Conservation (phyloP, 164 flowering plant genomes). For the Magnolia changhungtana region DNA sequence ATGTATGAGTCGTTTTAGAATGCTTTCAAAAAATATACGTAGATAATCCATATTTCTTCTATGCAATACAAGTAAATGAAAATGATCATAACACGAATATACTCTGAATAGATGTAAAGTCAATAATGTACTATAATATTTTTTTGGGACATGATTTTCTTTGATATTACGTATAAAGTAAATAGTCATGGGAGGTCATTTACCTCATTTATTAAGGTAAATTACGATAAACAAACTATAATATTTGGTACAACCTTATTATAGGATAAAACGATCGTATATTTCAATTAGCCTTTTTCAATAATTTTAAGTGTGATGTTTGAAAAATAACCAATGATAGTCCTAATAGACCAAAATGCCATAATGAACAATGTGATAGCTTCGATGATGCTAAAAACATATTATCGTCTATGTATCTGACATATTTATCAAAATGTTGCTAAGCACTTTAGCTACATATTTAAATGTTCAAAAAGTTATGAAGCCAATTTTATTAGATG, state of each 20-base stretch:
- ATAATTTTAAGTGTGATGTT: slow-evolving; percentile 15
- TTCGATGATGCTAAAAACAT: slow-evolving; percentile 11
- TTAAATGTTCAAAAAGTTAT: neutral
- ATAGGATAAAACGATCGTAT: slow-evolving; percentile 12
- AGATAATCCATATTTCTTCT: slow-evolving; percentile 15
- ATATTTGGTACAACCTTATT: slow-evolving; percentile 17
- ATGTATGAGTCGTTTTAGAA: slow-evolving; percentile 1
- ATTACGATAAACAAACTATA: slow-evolving; percentile 17
- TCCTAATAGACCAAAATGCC: slow-evolving; percentile 16
- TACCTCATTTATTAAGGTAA: slow-evolving; percentile 20
- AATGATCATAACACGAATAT: slow-evolving; percentile 10
- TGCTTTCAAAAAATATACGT: slow-evolving; percentile 5
- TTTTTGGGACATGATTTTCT: slow-evolving; percentile 22
- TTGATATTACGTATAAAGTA: slow-evolving; percentile 12
- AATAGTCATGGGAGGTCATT: slow-evolving; percentile 14
- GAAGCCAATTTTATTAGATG: neutral
- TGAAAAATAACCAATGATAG: slow-evolving; percentile 12
- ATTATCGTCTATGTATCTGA: slow-evolving; percentile 17
- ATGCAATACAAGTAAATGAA: slow-evolving; percentile 14
- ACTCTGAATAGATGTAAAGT: slow-evolving; percentile 18
- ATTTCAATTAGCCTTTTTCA: slow-evolving; percentile 18
- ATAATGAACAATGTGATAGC: slow-evolving; percentile 18
- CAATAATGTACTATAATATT: slow-evolving; percentile 8
- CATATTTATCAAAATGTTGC: slow-evolving; percentile 9
- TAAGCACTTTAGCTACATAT: slow-evolving; percentile 11